Base-by-base conservation (phyloP, 768 basidiomycete genomes). In the Rhizopogon sp. region DNA sequence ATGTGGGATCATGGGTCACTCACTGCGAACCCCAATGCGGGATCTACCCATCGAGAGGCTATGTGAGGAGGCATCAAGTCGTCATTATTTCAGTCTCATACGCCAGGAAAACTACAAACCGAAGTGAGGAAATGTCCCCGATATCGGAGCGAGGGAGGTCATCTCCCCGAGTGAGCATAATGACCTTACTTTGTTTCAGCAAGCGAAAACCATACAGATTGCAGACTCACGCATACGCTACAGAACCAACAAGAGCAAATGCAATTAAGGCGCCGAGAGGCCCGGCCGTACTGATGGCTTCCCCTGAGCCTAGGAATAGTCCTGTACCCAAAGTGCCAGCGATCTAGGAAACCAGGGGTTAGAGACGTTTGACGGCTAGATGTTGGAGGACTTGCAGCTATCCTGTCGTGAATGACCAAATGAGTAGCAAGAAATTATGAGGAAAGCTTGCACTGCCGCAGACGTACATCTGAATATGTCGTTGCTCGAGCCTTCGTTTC, bases 291-390 rank as follows among this genome's bases (percentile, higher is more conserved):
- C 67, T 62, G 33, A 90, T 70, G 5, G 86, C 80, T 44, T 73
- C 70, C 17, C 87, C 86, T 11, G 84, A 87, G 50, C 86, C 87
- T 45, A 88, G 75, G 74, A 88, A 87, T 33, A 88, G 72, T 63
- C 86, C 87, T 10, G 86, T 88, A 41, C 87, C 87, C 58, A 88
- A 80, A 33, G 86, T 88, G 46, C 87, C 87, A 52, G 86, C 84
- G 63, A 87, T 84, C 83, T 83, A 55, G 8, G 41, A 17, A 20
- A 10, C 9, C 8, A 14, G 28, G 11, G 17, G 31, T 55, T 37
- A 42, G 1, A 55, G 22, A 41, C 50, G 29, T 53, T 46, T 3
- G 9, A 25, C 1, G 10, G 29, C 6, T 20, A 11, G 5, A 20
- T 9, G 14, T 39, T 10, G 31, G 49, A 31, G 13, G 47, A 65